Conservation (phyloP, 2,329 filamentous ascomycete species). For the Fusarium brachygibbosum region DNA sequence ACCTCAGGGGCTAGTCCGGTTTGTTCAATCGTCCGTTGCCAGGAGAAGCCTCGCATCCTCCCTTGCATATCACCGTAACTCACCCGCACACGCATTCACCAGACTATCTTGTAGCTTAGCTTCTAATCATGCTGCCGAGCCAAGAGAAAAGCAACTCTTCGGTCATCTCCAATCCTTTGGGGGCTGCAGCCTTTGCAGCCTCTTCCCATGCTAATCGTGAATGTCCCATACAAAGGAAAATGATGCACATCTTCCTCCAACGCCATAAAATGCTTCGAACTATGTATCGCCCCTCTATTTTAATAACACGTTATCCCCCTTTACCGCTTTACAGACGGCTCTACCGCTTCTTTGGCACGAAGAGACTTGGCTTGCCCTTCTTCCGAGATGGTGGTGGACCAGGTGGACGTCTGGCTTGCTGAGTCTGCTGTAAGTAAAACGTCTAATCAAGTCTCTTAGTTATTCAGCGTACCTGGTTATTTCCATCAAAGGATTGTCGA, state of each 20-base stretch:
- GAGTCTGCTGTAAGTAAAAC: constrained; percentile 36
- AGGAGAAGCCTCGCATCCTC: constrained; percentile 11
- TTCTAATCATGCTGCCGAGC: constrained; percentile 1
- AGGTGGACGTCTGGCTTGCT: constrained; percentile 35
- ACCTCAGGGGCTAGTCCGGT: not conserved
- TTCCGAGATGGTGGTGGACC: constrained; percentile 53
- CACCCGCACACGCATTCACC: not conserved
- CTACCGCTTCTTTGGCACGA: constrained; percentile 58
- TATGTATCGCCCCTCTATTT: constrained; percentile 22
- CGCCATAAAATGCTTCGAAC: constrained; percentile 38
- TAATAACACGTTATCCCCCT: constrained; percentile 22
- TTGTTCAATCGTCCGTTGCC: constrained; percentile 8
- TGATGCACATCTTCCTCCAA: constrained; percentile 26
- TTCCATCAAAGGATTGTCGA: constrained; percentile 33
- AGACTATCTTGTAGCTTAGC: constrained; percentile 11
- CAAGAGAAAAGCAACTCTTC: not conserved
- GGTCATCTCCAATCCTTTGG: not conserved
- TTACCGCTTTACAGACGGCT: not conserved
- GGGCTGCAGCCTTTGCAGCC: not conserved
- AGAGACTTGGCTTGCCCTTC: constrained; percentile 60
- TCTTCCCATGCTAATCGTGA: constrained; percentile 1
- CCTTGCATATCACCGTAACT: constrained; percentile 32
- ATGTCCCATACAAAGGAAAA: constrained; percentile 13
- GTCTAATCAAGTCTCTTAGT: not conserved
- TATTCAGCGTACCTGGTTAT: constrained; percentile 39